A percentile compares a stretch with the other conserved stretches of the same genome.
These are phyloP conservation scores for Starmerella davenportii DNA, from an alignment of 805 yeast species.

Conservation along the genomic window DNA sequence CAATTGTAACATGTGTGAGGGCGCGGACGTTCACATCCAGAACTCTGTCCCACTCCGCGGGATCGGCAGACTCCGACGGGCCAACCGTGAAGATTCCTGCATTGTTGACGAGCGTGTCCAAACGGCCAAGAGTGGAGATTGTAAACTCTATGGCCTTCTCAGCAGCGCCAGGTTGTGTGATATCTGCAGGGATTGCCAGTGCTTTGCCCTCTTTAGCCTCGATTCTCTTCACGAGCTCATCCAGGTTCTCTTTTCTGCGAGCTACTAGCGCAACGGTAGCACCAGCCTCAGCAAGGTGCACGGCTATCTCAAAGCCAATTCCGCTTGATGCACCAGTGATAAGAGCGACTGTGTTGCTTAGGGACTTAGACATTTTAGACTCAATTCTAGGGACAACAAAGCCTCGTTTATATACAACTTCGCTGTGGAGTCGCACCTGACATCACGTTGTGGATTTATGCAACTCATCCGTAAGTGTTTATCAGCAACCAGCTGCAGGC, in stretches of 20 bases:
- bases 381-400: no score
- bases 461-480: no score
- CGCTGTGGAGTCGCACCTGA: no score
- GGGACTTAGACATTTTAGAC: neutral
- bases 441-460: no score
- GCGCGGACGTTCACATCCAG: neutral
- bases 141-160: conserved; percentile 5
- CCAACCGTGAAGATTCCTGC: conserved; percentile 2
- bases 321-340: conserved; percentile 13
- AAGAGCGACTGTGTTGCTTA: conserved; percentile 3
- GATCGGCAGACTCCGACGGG: no score
- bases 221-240: conserved; percentile 7
- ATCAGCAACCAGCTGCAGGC: no score
- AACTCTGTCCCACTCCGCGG: neutral
- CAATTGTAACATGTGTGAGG: neutral
- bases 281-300: conserved; percentile 9
- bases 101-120: conserved; percentile 12
- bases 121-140: conserved; percentile 8
- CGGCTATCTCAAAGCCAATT: conserved; percentile 13
- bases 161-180: conserved; percentile 2
- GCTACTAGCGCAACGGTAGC: conserved; percentile 10
- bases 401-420: no score
- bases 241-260: conserved; percentile 1
- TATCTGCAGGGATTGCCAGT: conserved; percentile 6
- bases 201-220: conserved; percentile 6